A percentile compares a stretch with the other conserved stretches of the same genome.
Conservation (phyloP, 2,329 filamentous ascomycete species). For the Berkeleyomyces basicola region DNA sequence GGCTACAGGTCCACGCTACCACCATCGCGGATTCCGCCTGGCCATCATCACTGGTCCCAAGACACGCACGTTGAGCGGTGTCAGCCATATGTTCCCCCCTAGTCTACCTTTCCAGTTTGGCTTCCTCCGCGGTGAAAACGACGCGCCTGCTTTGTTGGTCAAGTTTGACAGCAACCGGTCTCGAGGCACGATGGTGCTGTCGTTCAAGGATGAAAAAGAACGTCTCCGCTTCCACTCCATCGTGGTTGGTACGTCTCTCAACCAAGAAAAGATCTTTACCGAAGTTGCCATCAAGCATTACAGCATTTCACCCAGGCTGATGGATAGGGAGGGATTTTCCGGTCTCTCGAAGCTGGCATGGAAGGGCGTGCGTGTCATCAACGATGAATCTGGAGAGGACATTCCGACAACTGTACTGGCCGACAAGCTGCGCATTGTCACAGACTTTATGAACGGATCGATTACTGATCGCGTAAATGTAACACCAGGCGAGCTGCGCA, state of each 20-base stretch:
- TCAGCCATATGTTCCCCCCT: slow-evolving; percentile 52
- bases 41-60: slow-evolving; percentile 61
- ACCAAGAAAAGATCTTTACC: slow-evolving; percentile 50
- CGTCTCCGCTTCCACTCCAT: slow-evolving; percentile 55
- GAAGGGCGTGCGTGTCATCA: slow-evolving; percentile 56
- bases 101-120: slow-evolving; percentile 59
- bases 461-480: slow-evolving; percentile 75
- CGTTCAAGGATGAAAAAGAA: slow-evolving; percentile 58
- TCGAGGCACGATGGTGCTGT: slow-evolving; percentile 57
- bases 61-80: slow-evolving; percentile 60
- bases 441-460: slow-evolving; percentile 60
- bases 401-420: slow-evolving; percentile 54
- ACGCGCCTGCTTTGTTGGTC: slow-evolving; percentile 51
- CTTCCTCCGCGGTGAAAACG: slow-evolving; percentile 55
- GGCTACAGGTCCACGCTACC: slow-evolving; percentile 52
- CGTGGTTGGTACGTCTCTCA: slow-evolving; percentile 54
- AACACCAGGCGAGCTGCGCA: slow-evolving; percentile 53
- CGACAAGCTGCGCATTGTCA: slow-evolving; percentile 56
- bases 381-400: slow-evolving; percentile 47
- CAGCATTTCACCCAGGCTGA: slow-evolving; percentile 39
- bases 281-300: slow-evolving; percentile 52
- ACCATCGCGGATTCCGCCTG: slow-evolving; percentile 66
- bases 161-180: slow-evolving; percentile 49
- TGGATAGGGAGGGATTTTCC: slow-evolving; percentile 32
- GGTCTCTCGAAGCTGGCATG: slow-evolving; percentile 39